These are phyloP conservation scores for Lodderomyces elongisporus DNA, from an alignment of 1,139 yeast genomes.

Conservation along the genomic window DNA sequence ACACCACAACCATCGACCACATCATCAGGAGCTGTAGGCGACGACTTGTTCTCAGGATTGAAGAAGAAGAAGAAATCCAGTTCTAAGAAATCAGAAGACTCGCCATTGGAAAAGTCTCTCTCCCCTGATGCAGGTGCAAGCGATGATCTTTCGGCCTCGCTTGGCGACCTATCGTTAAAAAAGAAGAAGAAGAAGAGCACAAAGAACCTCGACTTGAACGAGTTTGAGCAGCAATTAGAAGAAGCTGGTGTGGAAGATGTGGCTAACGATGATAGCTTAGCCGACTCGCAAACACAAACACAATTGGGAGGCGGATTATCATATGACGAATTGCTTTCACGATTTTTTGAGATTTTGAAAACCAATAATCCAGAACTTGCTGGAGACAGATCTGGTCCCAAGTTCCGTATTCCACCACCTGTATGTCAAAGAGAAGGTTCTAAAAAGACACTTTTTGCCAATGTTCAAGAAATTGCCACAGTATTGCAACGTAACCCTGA, in stretches of 20 bases:
- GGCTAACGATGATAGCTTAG: constrained; percentile 10
- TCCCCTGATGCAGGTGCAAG: constrained; percentile 28
- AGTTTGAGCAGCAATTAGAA: constrained; percentile 85
- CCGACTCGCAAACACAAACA: constrained; percentile 16
- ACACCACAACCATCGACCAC: constrained; percentile 9
- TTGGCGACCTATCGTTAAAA: constrained; percentile 72
- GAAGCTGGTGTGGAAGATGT: constrained; percentile 72
- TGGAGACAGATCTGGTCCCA: constrained; percentile 89
- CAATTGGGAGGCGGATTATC: constrained; percentile 55
- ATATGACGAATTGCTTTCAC: constrained; percentile 69
- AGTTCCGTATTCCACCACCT: constrained; percentile 97
- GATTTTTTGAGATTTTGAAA: constrained; percentile 82
- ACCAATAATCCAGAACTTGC: constrained; percentile 97
- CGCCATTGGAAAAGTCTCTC: constrained; percentile 12
- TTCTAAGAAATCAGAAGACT: constrained; percentile 23
- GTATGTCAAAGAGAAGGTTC: constrained; percentile 95
- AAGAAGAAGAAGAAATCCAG: constrained; percentile 49
- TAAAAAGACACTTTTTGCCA: constrained; percentile 93
- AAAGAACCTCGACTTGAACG: constrained; percentile 56
- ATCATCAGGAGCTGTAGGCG: constrained; percentile 22
- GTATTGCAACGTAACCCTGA: constrained; percentile 96
- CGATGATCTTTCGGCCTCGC: constrained; percentile 58
- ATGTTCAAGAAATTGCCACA: constrained; percentile 90
- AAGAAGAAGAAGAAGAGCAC: constrained; percentile 62
- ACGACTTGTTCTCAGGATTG: constrained; percentile 51